Conservation (phyloP, 108 stramenopile species). For the Skeletonema marinoi region DNA sequence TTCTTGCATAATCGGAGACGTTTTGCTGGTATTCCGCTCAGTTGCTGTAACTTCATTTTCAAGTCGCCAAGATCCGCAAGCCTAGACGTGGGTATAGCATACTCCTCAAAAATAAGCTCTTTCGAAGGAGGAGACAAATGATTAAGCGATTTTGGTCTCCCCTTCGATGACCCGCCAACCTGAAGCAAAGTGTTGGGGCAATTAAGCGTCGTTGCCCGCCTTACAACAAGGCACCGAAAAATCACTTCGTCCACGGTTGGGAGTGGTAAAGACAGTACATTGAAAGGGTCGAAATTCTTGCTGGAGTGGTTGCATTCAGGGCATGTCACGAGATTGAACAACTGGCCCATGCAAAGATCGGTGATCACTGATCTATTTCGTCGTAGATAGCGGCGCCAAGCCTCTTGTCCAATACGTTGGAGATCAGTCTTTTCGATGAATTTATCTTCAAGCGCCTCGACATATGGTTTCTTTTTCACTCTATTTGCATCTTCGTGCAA, state of each 20-base stretch:
- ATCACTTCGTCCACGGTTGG: slow-evolving; percentile 88
- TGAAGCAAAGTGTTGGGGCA: slow-evolving; percentile 60
- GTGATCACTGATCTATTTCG: slow-evolving; percentile 82
- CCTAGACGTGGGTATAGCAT: slow-evolving; percentile 78
- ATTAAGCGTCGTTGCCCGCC: slow-evolving; percentile 75
- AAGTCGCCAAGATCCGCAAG: slow-evolving; percentile 86
- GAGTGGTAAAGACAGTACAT: slow-evolving; percentile 88
- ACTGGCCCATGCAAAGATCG: slow-evolving; percentile 87
- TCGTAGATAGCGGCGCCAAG: slow-evolving; percentile 81
- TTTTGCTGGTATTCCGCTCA: slow-evolving; percentile 70
- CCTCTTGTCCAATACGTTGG: slow-evolving; percentile 76
- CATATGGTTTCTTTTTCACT: slow-evolving; percentile 91
- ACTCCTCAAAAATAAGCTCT: slow-evolving; percentile 68
- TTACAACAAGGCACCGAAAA: slow-evolving; percentile 74
- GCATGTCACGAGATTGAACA: slow-evolving; percentile 85
- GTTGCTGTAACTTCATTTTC: slow-evolving; percentile 75
- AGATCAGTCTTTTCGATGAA: slow-evolving; percentile 68
- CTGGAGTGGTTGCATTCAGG: slow-evolving; percentile 75
- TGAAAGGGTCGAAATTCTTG: slow-evolving; percentile 95
- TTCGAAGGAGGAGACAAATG: slow-evolving; percentile 68
- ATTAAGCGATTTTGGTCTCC: not conserved
- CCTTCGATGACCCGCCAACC: not conserved
- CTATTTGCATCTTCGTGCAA: slow-evolving; percentile 95
- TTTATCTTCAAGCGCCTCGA: slow-evolving; percentile 87
- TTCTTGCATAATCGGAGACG: slow-evolving; percentile 60